Percentiles rank a stretch among this genome's conserved stretches.
These are phyloP conservation scores for Ustilago trichophora DNA, from an alignment of 1,284 basidiomycete genomes.

Conservation along the genomic window DNA sequence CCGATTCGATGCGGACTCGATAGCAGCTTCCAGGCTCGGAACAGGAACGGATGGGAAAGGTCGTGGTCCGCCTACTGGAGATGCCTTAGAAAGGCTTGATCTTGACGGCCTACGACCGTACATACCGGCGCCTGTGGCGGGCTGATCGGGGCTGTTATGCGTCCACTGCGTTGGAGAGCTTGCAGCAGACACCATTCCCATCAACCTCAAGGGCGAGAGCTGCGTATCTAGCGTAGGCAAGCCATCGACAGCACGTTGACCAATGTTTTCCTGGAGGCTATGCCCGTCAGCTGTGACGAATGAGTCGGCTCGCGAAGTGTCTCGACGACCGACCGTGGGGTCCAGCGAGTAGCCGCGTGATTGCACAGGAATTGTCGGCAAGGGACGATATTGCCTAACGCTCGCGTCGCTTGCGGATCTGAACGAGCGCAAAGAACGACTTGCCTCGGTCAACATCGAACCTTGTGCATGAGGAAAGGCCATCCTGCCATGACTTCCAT, in stretches of 20 bases:
- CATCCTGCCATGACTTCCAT: background rate
- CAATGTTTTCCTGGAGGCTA: too few relatives aligned
- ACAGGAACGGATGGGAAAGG: constrained; percentile 10
- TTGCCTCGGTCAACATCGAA: background rate
- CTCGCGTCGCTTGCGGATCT: constrained; percentile 24
- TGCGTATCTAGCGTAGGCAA: constrained; percentile 10
- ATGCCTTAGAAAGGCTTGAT: background rate
- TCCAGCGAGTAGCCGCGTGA: constrained; percentile 10
- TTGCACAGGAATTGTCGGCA: constrained; percentile 1
- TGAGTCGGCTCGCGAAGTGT: constrained; percentile 2
- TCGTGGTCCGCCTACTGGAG: background rate
- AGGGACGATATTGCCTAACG: constrained; percentile 4
- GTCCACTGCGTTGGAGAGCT: constrained; percentile 13
- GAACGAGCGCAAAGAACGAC: constrained; percentile 16
- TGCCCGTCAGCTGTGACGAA: constrained; percentile 5
- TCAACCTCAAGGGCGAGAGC: constrained; percentile 15
- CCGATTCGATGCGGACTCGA: background rate
- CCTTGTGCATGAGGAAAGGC: background rate
- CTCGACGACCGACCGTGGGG: constrained; percentile 2
- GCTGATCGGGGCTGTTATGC: constrained; percentile 9
- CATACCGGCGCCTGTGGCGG: background rate
- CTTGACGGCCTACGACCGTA: background rate
- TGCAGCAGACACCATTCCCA: constrained; percentile 21
- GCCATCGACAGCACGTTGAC: background rate
- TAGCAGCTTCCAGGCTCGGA: background rate